These are phyloP conservation scores for Suillus tomentosus DNA, from an alignment of 768 basidiomycete species.

Conservation along the genomic window DNA sequence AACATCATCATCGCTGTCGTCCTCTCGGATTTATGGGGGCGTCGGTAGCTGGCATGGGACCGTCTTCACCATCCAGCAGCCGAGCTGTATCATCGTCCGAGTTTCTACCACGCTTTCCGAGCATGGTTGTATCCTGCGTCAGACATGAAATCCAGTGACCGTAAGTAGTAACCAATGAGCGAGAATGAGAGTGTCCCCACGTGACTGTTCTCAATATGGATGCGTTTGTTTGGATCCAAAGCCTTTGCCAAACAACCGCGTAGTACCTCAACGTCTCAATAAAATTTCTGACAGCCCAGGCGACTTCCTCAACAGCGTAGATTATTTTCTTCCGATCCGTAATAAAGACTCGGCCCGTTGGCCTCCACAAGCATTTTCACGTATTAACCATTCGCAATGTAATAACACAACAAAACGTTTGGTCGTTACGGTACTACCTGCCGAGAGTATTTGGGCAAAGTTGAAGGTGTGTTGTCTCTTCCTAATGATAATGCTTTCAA, in stretches of 20 bases:
- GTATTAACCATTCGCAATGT: slow-evolving; percentile 71
- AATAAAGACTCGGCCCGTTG: slow-evolving; percentile 80
- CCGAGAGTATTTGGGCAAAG: slow-evolving; percentile 77
- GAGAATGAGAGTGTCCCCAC: slow-evolving; percentile 3
- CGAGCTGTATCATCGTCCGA: slow-evolving; percentile 22
- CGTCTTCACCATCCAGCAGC: slow-evolving; percentile 21
- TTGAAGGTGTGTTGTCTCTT: slow-evolving; percentile 60
- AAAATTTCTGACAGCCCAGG: slow-evolving; percentile 22
- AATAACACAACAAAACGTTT: slow-evolving; percentile 65
- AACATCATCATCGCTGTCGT: slow-evolving; percentile 73
- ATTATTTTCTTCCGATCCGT: slow-evolving; percentile 83
- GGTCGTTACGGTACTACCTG: slow-evolving; percentile 49
- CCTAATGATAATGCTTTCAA: slow-evolving; percentile 66
- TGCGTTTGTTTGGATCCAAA: slow-evolving; percentile 18
- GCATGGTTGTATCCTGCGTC: slow-evolving; percentile 51
- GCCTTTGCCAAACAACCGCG: slow-evolving; percentile 26
- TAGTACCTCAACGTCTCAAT: background rate
- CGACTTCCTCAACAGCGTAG: slow-evolving; percentile 69
- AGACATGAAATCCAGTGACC: slow-evolving; percentile 35
- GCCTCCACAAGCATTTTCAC: slow-evolving; percentile 83
- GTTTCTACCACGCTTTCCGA: slow-evolving; percentile 65
- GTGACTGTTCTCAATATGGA: slow-evolving; percentile 1
- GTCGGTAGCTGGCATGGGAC: slow-evolving; percentile 24
- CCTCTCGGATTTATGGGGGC: slow-evolving; percentile 27
- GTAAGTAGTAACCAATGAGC: background rate